Evolutionary conservation across 1,139 yeast species (phyloP).

Genomic region (Geotrichum europaeum): DNA sequence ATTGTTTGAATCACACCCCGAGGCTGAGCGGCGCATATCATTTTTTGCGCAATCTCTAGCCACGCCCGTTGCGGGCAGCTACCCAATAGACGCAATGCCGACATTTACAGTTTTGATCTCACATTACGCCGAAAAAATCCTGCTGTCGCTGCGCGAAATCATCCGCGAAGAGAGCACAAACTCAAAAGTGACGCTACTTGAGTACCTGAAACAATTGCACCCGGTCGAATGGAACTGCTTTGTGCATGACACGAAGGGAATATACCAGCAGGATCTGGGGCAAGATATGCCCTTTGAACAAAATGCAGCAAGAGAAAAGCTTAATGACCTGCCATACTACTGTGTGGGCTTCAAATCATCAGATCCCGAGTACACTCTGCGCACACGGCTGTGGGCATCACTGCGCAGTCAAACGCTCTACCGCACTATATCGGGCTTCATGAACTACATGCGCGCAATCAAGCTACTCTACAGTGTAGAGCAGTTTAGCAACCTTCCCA

Average conservation of each 20-base stretch:
- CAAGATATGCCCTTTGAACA: constrained; percentile 18
- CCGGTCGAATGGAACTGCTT: constrained; percentile 73
- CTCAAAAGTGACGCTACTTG: constrained; percentile 62
- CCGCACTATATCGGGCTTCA: constrained; percentile 71
- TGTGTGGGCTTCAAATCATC: constrained; percentile 67
- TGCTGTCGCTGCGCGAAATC: constrained; percentile 58
- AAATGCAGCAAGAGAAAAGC: constrained; percentile 18
- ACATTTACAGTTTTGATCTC: constrained; percentile 80
- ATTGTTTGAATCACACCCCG: constrained; percentile 52
- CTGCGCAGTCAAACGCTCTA: constrained; percentile 71
- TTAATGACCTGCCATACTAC: constrained; percentile 55
- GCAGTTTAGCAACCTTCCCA: constrained; percentile 34
- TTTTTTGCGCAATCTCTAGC: constrained; percentile 85
- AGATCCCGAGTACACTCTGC: constrained; percentile 51
- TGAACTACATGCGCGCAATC: constrained; percentile 63
- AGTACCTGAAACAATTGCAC: constrained; percentile 64
- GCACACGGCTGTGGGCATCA: constrained; percentile 82
- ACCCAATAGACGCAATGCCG: constrained; percentile 71
- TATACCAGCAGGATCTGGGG: constrained; percentile 18
- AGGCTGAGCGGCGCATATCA: constrained; percentile 74
- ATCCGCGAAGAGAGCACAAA: constrained; percentile 54
- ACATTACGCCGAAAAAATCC: constrained; percentile 72
- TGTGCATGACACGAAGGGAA: constrained; percentile 45
- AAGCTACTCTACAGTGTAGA: constrained; percentile 61
- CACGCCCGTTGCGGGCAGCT: constrained; percentile 68